Evolutionary conservation across 202 grass and related monocot genomes (phyloP).

Genomic region (Bolboschoenoplectus hybrid): DNA sequence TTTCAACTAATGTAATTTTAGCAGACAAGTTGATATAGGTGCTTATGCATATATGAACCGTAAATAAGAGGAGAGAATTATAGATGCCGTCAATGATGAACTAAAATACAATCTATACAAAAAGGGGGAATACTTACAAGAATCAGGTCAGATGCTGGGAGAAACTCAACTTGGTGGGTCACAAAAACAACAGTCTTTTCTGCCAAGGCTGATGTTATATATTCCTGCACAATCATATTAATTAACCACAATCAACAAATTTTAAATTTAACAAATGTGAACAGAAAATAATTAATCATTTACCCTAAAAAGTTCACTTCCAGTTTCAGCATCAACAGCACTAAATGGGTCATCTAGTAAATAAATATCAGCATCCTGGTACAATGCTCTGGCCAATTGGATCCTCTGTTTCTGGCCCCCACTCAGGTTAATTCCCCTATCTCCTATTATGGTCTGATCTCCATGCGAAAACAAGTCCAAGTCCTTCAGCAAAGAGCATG

Average conservation of each 20-base stretch:
- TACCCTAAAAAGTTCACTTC: conserved; percentile 95
- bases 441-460: conserved; percentile 96
- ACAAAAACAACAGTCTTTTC: conserved; percentile 95
- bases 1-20: conserved; percentile 6
- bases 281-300: conserved; percentile 24
- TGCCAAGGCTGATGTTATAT: conserved; percentile 79
- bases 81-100: neutral
- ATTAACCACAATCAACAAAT: conserved; percentile 22
- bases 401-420: conserved; percentile 99
- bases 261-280: conserved; percentile 32
- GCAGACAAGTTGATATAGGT: neutral
- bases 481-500: conserved; percentile 94
- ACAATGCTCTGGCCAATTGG: conserved; percentile 93
- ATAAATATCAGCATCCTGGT: conserved; percentile 98
- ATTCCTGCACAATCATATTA: conserved; percentile 67
- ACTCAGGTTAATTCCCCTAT: conserved; percentile 98
- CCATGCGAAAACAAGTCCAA: conserved; percentile 85
- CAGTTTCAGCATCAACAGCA: conserved; percentile 97
- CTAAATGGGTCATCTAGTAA: conserved; percentile 99
- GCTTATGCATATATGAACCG: neutral
- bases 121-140: conserved; percentile 47
- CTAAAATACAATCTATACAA: conserved; percentile 13
- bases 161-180: conserved; percentile 99
- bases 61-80: neutral
- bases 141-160: conserved; percentile 92